These are phyloP conservation scores for Mycena sanguinolenta DNA, from an alignment of 768 basidiomycete species.

Conservation along the genomic window DNA sequence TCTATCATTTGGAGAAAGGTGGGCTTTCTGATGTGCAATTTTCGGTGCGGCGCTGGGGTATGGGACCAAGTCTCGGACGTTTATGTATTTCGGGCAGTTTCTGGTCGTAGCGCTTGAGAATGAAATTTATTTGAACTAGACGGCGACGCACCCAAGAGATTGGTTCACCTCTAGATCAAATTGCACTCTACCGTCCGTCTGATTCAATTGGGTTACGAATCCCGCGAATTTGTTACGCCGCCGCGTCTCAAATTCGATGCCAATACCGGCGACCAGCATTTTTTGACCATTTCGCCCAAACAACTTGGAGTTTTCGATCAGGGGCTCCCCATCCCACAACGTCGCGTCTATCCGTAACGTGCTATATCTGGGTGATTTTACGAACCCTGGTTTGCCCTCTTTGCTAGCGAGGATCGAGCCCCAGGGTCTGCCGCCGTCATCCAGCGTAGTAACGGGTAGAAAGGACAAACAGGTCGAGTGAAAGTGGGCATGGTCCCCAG, in stretches of 20 bases:
- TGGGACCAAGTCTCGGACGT: constrained; percentile 64
- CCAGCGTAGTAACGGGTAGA: constrained; percentile 69
- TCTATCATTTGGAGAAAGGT: constrained; percentile 52
- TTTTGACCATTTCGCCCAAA: constrained; percentile 38
- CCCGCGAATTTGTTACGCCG: constrained; percentile 77
- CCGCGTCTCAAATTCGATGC: constrained; percentile 69
- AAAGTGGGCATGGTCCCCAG: constrained; percentile 63
- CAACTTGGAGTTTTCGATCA: constrained; percentile 51
- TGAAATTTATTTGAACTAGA: constrained; percentile 10
- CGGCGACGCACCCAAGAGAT: constrained; percentile 64
- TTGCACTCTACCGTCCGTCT: constrained; percentile 44
- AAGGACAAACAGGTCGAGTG: constrained; percentile 65
- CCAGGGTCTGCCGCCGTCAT: constrained; percentile 68
- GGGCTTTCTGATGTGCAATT: constrained; percentile 50
- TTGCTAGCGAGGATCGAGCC: constrained; percentile 64
- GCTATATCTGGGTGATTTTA: constrained; percentile 51
- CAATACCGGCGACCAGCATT: constrained; percentile 67
- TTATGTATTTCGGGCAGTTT: constrained; percentile 81
- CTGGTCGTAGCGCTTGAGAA: constrained; percentile 44
- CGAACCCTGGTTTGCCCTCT: constrained; percentile 62
- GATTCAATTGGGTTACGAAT: constrained; percentile 49
- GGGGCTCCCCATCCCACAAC: constrained; percentile 70
- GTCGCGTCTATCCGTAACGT: constrained; percentile 55
- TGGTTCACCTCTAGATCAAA: constrained; percentile 65
- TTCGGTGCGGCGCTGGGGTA: constrained; percentile 54